phyloP scores from a whole-genome alignment of 192 early-diverging fungal genomes.

The Coemansia asiatica region DNA sequence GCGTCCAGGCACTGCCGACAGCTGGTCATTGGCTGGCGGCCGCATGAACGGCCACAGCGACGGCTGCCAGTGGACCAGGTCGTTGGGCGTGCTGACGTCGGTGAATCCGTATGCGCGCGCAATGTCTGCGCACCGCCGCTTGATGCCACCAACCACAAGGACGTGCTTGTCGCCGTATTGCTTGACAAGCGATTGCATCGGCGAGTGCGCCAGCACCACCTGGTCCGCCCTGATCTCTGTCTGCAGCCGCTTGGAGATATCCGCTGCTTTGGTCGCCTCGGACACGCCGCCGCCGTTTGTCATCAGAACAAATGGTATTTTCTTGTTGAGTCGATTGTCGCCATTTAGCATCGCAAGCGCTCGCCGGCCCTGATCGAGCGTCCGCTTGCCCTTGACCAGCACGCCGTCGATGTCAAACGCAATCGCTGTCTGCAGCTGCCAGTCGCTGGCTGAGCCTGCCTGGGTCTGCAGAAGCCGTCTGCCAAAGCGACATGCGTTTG shows the following conservation, averaged over 20 bases:
- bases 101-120: slow-evolving; percentile 71
- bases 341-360: slow-evolving; percentile 70
- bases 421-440: slow-evolving; percentile 51
- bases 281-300: slow-evolving; percentile 88
- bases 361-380: slow-evolving; percentile 64
- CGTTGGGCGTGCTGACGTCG: slow-evolving; percentile 65
- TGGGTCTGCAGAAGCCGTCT: slow-evolving; percentile 20
- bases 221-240: slow-evolving; percentile 63
- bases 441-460: slow-evolving; percentile 6
- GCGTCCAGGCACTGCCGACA: slow-evolving; percentile 11
- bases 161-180: slow-evolving; percentile 66
- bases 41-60: slow-evolving; percentile 68
- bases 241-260: slow-evolving; percentile 62
- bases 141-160: slow-evolving; percentile 71
- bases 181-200: slow-evolving; percentile 69
- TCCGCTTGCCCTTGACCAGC: slow-evolving; percentile 74
- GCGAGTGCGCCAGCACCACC: slow-evolving; percentile 83
- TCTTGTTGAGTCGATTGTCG: slow-evolving; percentile 49
- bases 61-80: slow-evolving; percentile 65
- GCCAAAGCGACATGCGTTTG: background rate
- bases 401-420: slow-evolving; percentile 89
- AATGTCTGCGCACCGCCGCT: slow-evolving; percentile 61
- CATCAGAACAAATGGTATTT: slow-evolving; percentile 74
- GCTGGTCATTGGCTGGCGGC: slow-evolving; percentile 7
- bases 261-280: slow-evolving; percentile 69